Conservation (phyloP, 1,139 yeast genomes). For the Candida pseudoviswanathii region DNA sequence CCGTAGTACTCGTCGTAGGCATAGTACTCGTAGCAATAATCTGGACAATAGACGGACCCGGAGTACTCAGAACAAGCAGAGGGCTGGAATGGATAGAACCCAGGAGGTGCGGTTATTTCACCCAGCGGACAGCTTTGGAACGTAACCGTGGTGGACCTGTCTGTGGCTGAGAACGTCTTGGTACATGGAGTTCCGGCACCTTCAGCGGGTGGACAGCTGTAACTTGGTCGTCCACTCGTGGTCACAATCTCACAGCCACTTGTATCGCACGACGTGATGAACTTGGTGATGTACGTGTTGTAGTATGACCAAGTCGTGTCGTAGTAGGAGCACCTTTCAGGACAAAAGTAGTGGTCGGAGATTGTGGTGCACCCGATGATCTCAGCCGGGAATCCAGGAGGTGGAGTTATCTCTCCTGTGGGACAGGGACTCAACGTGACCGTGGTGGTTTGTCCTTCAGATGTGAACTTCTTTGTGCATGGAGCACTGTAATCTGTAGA, state of each 20-base stretch:
- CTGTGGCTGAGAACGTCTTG: too few species aligned
- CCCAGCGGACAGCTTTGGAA: too few species aligned
- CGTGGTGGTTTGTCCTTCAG: background rate
- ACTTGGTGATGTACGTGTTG: background rate
- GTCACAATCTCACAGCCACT: conserved; percentile 2
- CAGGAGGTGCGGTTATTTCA: background rate
- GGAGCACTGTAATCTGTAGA: background rate
- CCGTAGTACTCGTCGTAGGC: background rate
- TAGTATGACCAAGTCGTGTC: background rate
- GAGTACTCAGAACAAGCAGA: background rate
- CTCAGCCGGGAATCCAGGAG: conserved; percentile 1
- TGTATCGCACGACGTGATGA: background rate
- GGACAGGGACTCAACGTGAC: background rate
- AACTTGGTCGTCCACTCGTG: background rate
- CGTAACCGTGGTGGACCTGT: too few species aligned
- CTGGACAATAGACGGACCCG: background rate
- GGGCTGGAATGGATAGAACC: background rate
- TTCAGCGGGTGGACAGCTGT: background rate
- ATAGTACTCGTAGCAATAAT: background rate
- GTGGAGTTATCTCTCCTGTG: background rate
- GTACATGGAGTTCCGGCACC: background rate
- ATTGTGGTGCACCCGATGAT: background rate
- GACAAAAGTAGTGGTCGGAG: background rate
- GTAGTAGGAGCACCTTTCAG: background rate
- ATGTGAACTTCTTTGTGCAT: background rate